Percentiles rank a stretch among this genome's conserved stretches.
These are phyloP conservation scores for Solanum corneliomulleri DNA, from an alignment of 257 asterid genomes.

Conservation along the genomic window DNA sequence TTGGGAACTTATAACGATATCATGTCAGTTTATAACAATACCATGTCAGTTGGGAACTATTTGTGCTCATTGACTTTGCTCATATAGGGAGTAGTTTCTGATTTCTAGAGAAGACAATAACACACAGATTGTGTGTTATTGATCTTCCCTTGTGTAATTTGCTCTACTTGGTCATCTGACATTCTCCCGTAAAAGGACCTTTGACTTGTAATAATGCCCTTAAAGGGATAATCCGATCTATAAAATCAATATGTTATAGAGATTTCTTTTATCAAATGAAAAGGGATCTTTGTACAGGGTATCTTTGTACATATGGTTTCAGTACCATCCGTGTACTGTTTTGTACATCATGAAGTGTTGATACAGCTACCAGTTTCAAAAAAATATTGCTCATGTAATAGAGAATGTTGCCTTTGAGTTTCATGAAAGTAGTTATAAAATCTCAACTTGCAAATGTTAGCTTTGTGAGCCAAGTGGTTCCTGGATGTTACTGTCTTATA, in stretches of 20 bases:
- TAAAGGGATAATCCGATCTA: neutral
- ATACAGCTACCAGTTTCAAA: neutral
- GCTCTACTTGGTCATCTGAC: neutral
- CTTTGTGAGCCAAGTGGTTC: neutral
- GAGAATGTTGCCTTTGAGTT: neutral
- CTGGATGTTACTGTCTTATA: neutral
- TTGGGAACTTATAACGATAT: neutral
- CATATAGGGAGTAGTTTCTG: neutral
- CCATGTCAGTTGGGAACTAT: neutral
- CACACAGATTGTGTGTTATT: neutral
- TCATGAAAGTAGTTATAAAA: neutral
- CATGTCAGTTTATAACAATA: neutral
- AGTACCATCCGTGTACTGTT: neutral
- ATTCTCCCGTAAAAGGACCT: neutral
- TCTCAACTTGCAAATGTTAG: neutral
- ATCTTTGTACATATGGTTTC: neutral
- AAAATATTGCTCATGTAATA: neutral
- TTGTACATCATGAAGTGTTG: neutral
- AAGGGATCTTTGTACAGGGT: neutral
- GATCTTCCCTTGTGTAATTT: neutral
- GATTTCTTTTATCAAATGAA: neutral
- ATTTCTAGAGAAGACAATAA: neutral
- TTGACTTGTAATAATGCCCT: neutral
- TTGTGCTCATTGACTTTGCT: neutral
- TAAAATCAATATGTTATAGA: neutral